Evolutionary conservation across 441 rosid genomes (phyloP).

Genomic region (Mallotus japonicus): DNA sequence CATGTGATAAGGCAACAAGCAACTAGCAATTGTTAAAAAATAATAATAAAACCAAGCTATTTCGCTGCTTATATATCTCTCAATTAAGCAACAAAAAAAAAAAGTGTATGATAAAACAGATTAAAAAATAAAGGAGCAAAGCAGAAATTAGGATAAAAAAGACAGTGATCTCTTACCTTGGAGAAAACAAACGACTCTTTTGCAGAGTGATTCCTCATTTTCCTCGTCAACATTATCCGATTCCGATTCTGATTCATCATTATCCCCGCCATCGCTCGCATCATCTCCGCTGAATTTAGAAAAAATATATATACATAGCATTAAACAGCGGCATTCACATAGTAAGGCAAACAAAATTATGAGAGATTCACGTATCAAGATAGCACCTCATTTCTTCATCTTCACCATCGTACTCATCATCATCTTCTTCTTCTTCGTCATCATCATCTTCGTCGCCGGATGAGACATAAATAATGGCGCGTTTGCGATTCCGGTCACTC

Average conservation of each 20-base stretch:
- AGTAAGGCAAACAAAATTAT: not conserved
- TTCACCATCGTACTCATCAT: not conserved
- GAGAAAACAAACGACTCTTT: slow-evolving; percentile 36
- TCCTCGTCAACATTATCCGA: slow-evolving; percentile 9
- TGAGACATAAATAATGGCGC: slow-evolving; percentile 18
- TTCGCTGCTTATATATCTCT: too few species aligned
- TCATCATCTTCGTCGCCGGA: slow-evolving; percentile 37
- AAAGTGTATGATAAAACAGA: not conserved
- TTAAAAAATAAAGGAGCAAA: not conserved
- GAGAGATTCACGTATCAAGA: not conserved
- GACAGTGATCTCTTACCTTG: slow-evolving; percentile 29
- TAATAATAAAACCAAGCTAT: too few species aligned
- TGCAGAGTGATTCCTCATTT: slow-evolving; percentile 26
- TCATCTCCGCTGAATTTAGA: slow-evolving; percentile 14
- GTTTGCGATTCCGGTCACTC: slow-evolving; percentile 16
- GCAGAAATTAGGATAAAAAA: not conserved
- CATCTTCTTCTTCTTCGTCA: slow-evolving; percentile 23
- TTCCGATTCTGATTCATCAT: not conserved
- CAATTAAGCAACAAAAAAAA: too few species aligned
- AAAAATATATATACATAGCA: too few species aligned
- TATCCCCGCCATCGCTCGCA: slow-evolving; percentile 22
- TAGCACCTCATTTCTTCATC: slow-evolving; percentile 20
- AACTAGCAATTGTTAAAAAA: too few species aligned
- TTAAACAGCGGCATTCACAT: not conserved
- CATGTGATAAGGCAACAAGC: too few species aligned